Evolutionary conservation across 352 stramenopile species (phyloP).

Genomic region (Globisporangium middletonii): DNA sequence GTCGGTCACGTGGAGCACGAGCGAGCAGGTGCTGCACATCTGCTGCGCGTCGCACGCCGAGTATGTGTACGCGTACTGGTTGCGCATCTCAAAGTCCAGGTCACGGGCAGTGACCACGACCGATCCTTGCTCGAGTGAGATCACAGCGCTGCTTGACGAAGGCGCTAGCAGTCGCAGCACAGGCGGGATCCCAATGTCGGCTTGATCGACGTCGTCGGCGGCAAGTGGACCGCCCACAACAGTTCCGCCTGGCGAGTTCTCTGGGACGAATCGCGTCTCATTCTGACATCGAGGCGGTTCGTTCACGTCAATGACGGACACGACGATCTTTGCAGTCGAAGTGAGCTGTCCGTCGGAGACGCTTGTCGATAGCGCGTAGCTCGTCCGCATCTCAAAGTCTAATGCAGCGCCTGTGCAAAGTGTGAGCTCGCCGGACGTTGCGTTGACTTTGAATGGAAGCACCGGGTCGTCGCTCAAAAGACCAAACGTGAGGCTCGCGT

Average conservation of each 20-base stretch:
- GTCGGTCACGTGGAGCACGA: conserved; percentile 5
- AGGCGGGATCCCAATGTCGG: conserved; percentile 1
- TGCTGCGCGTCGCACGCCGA: conserved; percentile 4
- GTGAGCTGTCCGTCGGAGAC: conserved; percentile 2
- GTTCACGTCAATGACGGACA: conserved; percentile 9
- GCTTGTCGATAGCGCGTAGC: conserved; percentile 1
- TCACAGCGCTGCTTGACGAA: not conserved
- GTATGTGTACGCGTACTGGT: conserved; percentile 3
- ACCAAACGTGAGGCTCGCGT: not conserved
- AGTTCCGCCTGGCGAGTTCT: conserved; percentile 4
- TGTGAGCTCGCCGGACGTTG: conserved; percentile 1
- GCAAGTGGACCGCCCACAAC: not conserved
- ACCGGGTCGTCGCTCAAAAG: not conserved
- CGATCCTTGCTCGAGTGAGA: not conserved
- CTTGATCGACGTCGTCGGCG: conserved; percentile 1
- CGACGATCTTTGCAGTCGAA: not conserved
- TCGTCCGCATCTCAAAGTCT: conserved; percentile 2
- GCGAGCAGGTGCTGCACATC: conserved; percentile 1
- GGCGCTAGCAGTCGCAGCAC: conserved; percentile 1
- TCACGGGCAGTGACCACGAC: not conserved
- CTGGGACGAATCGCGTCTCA: conserved; percentile 1
- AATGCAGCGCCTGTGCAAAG: not conserved
- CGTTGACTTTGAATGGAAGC: conserved; percentile 3
- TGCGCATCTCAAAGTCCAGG: conserved; percentile 2
- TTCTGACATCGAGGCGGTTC: conserved; percentile 1